Evolutionary conservation across 2,329 filamentous ascomycete genomes (phyloP).

Genomic region (Colletotrichum phormii): DNA sequence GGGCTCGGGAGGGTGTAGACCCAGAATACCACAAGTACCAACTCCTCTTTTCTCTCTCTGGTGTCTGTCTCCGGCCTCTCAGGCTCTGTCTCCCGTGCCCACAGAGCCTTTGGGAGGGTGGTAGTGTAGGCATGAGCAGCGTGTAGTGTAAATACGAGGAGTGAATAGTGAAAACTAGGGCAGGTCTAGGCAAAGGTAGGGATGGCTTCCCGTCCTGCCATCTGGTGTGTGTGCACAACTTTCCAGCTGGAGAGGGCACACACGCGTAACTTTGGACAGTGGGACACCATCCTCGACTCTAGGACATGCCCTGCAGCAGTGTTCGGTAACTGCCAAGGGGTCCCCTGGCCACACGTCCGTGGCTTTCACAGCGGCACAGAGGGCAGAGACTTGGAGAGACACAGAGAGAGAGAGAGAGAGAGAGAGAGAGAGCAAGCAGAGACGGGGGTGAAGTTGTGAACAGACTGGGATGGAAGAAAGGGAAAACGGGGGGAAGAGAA

Average conservation of each 20-base stretch:
- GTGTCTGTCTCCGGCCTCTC: not conserved
- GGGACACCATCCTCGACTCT: not conserved
- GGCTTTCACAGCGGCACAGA: conserved; percentile 7
- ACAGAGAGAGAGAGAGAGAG: not conserved
- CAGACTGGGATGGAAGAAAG: not conserved
- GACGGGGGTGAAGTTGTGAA: not conserved
- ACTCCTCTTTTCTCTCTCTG: not conserved
- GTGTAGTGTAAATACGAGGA: not conserved
- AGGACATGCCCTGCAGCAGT: conserved; percentile 13
- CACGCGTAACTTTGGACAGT: not conserved
- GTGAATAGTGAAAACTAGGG: not conserved
- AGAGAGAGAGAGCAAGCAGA: too few relatives aligned
- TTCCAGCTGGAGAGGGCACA: not conserved
- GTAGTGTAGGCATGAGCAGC: not conserved
- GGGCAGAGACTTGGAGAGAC: too few relatives aligned
- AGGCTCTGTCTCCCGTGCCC: not conserved
- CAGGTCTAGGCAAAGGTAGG: not conserved
- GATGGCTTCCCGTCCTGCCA: conserved; percentile 21
- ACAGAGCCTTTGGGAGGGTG: not conserved
- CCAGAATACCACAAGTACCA: conserved; percentile 6
- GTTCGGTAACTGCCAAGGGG: conserved; percentile 16
- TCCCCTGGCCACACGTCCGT: not conserved
- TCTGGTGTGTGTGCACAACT: conserved; percentile 21
- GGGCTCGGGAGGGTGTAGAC: conserved; percentile 31
- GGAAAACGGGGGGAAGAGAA: not conserved